Conservation (phyloP, 2,329 filamentous ascomycete species). For the Arthrobotrys iridis region DNA sequence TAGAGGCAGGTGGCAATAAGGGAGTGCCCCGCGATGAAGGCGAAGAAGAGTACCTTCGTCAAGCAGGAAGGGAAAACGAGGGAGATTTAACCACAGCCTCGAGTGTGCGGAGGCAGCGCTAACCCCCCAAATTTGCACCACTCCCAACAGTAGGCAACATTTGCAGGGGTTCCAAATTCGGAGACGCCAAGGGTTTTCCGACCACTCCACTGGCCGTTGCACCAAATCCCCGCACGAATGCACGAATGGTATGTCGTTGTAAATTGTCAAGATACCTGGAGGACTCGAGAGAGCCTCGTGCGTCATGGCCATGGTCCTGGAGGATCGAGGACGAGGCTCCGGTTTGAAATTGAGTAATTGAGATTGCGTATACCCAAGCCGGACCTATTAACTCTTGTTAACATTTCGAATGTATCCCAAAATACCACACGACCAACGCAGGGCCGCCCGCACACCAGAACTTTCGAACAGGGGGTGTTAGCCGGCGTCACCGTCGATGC, state of each 20-base stretch:
- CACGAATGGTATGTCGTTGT: neutral
- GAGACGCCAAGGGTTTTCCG: neutral
- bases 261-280: too few species aligned
- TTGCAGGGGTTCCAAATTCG: constrained; percentile 11
- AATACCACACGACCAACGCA: constrained; percentile 23
- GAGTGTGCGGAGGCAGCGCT: neutral
- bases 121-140: neutral
- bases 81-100: constrained; percentile 27
- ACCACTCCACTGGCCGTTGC: neutral
- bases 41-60: constrained; percentile 14
- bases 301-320: too few species aligned
- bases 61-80: constrained; percentile 5
- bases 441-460: too few species aligned
- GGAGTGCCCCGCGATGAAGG: constrained; percentile 18
- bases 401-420: neutral
- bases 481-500: too few species aligned
- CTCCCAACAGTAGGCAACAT: neutral
- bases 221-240: neutral
- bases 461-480: too few species aligned
- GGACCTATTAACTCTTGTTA: too few species aligned
- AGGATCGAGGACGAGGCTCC: neutral
- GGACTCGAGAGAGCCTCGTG: neutral
- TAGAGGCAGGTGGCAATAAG: neutral
- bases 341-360: too few species aligned
- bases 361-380: neutral